Evolutionary conservation across 2,329 filamentous ascomycete species (phyloP).

Genomic region (Penicillium sp.): DNA sequence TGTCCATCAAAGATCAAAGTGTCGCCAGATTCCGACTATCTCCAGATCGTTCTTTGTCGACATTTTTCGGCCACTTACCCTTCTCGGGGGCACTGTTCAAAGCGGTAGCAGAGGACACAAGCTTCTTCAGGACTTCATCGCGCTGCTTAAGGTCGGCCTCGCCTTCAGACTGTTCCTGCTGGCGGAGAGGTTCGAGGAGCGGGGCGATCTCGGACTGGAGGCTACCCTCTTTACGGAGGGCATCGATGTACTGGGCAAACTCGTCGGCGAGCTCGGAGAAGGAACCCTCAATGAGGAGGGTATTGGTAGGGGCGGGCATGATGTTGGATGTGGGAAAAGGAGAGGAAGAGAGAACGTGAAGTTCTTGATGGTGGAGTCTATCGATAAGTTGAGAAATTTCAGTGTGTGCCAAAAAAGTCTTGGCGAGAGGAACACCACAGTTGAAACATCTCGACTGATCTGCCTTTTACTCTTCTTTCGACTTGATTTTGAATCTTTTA

Average conservation of each 20-base stretch:
- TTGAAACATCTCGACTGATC: conserved; percentile 9
- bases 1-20: conserved; percentile 9
- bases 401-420: conserved; percentile 44
- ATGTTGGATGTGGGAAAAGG: conserved; percentile 21
- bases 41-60: conserved; percentile 16
- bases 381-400: conserved; percentile 44
- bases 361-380: conserved; percentile 39
- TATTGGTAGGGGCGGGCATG: conserved; percentile 63
- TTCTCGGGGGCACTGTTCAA: conserved; percentile 89
- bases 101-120: conserved; percentile 74
- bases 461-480: background rate
- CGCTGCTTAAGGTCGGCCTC: conserved; percentile 61
- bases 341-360: conserved; percentile 21
- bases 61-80: conserved; percentile 46
- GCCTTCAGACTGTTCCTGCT: conserved; percentile 55
- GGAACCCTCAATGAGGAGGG: conserved; percentile 78
- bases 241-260: conserved; percentile 90
- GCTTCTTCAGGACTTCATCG: conserved; percentile 83
- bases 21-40: conserved; percentile 12
- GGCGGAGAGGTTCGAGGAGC: conserved; percentile 59
- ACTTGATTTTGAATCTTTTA: background rate
- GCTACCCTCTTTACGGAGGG: conserved; percentile 66
- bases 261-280: conserved; percentile 93
- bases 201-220: conserved; percentile 67
- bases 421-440: conserved; percentile 32